Evolutionary conservation across 1,139 yeast genomes (phyloP).

Genomic region (Yamadazyma jaroonii): DNA sequence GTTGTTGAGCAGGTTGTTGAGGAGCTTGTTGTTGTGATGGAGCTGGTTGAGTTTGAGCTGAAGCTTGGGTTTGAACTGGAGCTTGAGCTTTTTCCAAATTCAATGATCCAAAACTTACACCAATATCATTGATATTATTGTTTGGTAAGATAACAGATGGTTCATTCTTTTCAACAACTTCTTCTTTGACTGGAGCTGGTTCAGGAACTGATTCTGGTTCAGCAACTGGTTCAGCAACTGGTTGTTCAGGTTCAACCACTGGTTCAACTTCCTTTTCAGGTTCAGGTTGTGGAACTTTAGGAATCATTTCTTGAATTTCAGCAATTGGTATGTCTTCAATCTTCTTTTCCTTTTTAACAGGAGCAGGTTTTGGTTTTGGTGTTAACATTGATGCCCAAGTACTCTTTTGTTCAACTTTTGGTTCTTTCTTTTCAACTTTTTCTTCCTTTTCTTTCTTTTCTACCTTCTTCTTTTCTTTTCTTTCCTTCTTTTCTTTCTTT

Average conservation of each 20-base stretch:
- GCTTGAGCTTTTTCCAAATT: slow-evolving; percentile 32
- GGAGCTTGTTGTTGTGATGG: slow-evolving; percentile 7
- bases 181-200: slow-evolving; percentile 12
- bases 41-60: slow-evolving; percentile 6
- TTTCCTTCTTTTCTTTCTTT: slow-evolving; percentile 15
- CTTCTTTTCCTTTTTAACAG: slow-evolving; percentile 11
- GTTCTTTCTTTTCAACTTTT: slow-evolving; percentile 26
- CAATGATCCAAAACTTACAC: slow-evolving; percentile 70
- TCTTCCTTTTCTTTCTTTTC: slow-evolving; percentile 8
- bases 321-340: slow-evolving; percentile 14
- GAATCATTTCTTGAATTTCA: slow-evolving; percentile 16
- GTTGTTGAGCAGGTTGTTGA: slow-evolving; percentile 6
- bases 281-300: slow-evolving; percentile 18
- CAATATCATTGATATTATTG: slow-evolving; percentile 51
- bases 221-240: slow-evolving; percentile 12
- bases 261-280: slow-evolving; percentile 6
- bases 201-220: slow-evolving; percentile 9
- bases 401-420: slow-evolving; percentile 9
- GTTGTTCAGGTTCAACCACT: not conserved
- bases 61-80: slow-evolving; percentile 12
- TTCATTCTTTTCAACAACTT: slow-evolving; percentile 21
- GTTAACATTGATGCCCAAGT: slow-evolving; percentile 64
- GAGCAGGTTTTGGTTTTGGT: slow-evolving; percentile 38
- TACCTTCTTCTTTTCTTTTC: slow-evolving; percentile 24
- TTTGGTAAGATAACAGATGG: slow-evolving; percentile 70